Evolutionary conservation across 139 green algal genomes (phyloP).

Genomic region (Chlamydomonas asymmetrica): DNA sequence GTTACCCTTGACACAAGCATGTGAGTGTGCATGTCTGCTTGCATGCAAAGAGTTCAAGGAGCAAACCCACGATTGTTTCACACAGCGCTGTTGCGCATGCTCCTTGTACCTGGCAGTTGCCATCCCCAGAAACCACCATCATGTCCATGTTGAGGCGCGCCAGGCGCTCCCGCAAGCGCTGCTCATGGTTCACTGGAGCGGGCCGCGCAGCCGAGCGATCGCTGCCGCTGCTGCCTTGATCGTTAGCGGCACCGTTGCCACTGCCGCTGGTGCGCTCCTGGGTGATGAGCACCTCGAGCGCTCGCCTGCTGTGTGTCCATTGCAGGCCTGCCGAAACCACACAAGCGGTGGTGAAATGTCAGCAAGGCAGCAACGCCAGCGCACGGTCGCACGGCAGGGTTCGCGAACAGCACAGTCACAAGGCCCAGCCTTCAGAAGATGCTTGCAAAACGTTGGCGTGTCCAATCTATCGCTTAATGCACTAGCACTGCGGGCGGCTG

Average conservation of each 20-base stretch:
- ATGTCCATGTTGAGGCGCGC: slow-evolving; percentile 63
- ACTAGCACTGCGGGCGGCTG: not conserved
- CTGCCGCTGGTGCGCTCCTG: not conserved
- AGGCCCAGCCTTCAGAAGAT: no score
- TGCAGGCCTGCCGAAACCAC: not conserved
- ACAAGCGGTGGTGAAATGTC: not conserved
- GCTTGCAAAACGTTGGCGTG: no score
- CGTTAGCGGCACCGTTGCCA: not conserved
- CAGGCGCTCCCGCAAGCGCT: slow-evolving; percentile 48
- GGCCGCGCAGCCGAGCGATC: not conserved
- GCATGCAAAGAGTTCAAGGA: no score
- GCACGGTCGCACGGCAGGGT: no score
- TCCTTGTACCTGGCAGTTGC: slow-evolving; percentile 71
- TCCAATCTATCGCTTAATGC: not conserved
- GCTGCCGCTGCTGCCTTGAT: not conserved
- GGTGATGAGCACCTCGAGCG: slow-evolving; percentile 28
- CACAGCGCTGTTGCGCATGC: no score
- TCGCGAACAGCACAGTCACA: no score
- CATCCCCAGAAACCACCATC: slow-evolving; percentile 57
- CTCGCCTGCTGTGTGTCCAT: slow-evolving; percentile 30
- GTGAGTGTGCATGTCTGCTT: no score
- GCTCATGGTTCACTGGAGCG: slow-evolving; percentile 9
- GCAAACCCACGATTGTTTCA: no score
- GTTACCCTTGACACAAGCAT: no score
- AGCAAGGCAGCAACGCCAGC: no score